A percentile compares a stretch with the other conserved stretches of the same genome.
Evolutionary conservation across 306 rosid genomes (phyloP).

Genomic region (Gastrolobium villosum): DNA sequence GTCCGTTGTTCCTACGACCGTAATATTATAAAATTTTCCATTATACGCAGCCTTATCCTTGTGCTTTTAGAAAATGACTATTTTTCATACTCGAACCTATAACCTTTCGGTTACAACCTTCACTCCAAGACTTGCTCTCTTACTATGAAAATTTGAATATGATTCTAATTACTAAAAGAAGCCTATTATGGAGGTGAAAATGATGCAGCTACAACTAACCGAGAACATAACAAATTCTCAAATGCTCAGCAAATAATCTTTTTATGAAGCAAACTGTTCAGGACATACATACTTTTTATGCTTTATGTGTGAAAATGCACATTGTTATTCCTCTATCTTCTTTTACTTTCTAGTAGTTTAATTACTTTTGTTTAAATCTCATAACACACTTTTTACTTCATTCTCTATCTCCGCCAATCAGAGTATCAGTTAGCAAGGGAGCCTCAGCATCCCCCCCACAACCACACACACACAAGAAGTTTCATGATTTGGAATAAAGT

Average conservation of each 20-base stretch:
- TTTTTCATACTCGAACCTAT: too few relatives aligned
- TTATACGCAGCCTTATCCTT: too few relatives aligned
- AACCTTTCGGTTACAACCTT: too few relatives aligned
- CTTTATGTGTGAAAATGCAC: conserved; percentile 41
- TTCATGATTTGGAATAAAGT: conserved; percentile 23
- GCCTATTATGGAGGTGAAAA: neutral
- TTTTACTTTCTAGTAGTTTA: neutral
- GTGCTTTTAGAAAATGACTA: too few relatives aligned
- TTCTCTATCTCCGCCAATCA: neutral
- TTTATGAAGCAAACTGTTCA: conserved; percentile 49
- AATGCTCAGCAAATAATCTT: conserved; percentile 45
- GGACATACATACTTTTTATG: conserved; percentile 29
- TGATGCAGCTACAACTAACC: neutral
- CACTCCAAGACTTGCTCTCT: too few relatives aligned
- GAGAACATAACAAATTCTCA: conserved; percentile 10
- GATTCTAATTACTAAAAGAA: conserved; percentile 24
- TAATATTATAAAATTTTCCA: too few relatives aligned
- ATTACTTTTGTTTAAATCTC: conserved; percentile 13
- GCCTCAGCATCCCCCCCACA: neutral
- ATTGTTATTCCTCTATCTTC: conserved; percentile 27
- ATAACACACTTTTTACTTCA: neutral
- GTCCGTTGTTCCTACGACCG: too few relatives aligned
- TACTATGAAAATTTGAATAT: neutral
- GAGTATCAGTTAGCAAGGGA: neutral
- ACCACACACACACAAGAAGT: neutral